Base-by-base conservation (phyloP, 305 asterid genomes). In the Fraxinus albicans region DNA sequence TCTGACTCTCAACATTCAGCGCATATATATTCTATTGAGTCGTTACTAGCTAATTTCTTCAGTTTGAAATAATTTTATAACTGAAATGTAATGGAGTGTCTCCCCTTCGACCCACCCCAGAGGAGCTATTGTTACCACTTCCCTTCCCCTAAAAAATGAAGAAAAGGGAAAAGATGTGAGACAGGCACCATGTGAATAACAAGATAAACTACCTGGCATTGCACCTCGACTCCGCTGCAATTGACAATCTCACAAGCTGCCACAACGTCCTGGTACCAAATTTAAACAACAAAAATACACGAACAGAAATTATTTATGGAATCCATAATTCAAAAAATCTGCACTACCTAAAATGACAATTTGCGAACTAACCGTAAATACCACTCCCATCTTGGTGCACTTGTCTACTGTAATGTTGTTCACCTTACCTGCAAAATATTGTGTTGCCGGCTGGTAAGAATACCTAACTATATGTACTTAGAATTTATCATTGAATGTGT, bases 221-320 rank as follows among this genome's bases (percentile, higher is more conserved):
- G 98, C 88, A 96, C 97, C 93, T 96, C 97, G 73, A 96, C 91
- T 1, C 94, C 88, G 72, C 79, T 93, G 89, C 96, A 92, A 88
- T 96, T 96, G 85, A 96, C 99, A 80, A 96, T 83, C 92, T 96
- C 99, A 86, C 93, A 96, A 87, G 99, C 99, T 69, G 99, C 99
- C 85, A 96, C 98, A 77, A 95, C 99, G 88, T 91, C 99, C 99
- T 96, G 90, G 76, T 74, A 38, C 42, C 84, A 88, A 76, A 85
- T 81, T 81, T 53, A 17, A 76, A 79, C 38, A 29, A 77, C 10
- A 82, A 83, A 72, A 80, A 35, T 73, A 84, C 76, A 84, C 78
- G 29, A 78, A 79, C 74, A 74, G 65, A 83, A 27, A 72, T 69
- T 78, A 75, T 50, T 70, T 33, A 77, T 19, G 35, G 65, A 40